These are phyloP conservation scores for Dactylellina sp. DNA, from an alignment of 2,329 filamentous ascomycete genomes.

Conservation along the genomic window DNA sequence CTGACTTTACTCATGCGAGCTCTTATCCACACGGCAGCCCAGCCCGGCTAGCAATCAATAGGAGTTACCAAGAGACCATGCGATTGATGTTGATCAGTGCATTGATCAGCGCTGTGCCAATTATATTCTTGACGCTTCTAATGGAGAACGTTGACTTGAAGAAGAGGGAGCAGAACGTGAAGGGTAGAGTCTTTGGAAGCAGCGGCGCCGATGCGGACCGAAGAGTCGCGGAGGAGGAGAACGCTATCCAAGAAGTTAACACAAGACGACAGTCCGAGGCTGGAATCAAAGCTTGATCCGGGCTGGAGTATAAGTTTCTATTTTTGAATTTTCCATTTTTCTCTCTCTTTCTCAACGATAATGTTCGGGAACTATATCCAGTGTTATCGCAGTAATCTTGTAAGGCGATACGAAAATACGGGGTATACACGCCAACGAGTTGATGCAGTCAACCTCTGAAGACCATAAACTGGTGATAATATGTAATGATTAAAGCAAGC, in stretches of 20 bases:
- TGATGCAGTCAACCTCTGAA: background rate
- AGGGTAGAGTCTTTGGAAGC: constrained; percentile 57
- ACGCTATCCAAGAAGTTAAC: background rate
- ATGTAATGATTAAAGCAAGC: background rate
- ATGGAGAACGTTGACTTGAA: constrained; percentile 55
- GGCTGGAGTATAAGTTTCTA: background rate
- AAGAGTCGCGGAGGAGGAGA: constrained; percentile 38
- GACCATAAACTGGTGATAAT: background rate
- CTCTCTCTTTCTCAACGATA: constrained; percentile 3
- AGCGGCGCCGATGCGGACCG: constrained; percentile 34
- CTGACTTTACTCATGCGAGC: constrained; percentile 67
- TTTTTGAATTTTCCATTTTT: background rate
- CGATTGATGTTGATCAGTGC: constrained; percentile 70
- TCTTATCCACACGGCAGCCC: constrained; percentile 71
- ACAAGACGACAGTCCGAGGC: constrained; percentile 19
- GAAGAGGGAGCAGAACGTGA: constrained; percentile 56
- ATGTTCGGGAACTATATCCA: background rate
- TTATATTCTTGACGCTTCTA: constrained; percentile 67
- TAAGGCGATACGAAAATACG: constrained; percentile 26
- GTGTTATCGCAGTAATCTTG: background rate
- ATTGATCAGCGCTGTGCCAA: constrained; percentile 69
- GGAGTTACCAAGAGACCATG: constrained; percentile 75
- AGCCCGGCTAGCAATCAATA: constrained; percentile 72
- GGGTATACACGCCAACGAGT: background rate
- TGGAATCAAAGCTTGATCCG: constrained; percentile 2